A percentile compares a stretch with the other conserved stretches of the same genome.
phyloP scores from a whole-genome alignment of 495 filamentous ascomycete species.

The Xylaria castorea region DNA sequence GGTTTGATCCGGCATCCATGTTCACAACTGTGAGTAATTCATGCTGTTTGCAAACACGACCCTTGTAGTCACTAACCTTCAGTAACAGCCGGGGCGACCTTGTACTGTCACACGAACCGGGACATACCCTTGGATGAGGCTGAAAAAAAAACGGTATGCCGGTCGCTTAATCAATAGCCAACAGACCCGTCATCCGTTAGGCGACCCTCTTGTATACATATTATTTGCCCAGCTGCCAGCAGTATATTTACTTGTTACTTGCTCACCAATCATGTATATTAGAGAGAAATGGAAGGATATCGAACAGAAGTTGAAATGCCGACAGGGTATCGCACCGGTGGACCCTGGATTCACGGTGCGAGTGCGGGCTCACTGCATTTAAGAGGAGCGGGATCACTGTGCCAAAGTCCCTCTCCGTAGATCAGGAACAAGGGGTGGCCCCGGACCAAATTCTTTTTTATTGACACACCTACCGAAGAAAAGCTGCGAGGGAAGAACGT shows the following conservation, averaged over 20 bases:
- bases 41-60: not conserved
- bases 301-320: not conserved
- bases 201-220: not conserved
- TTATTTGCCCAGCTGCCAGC: not conserved
- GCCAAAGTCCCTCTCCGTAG: conserved; percentile 7
- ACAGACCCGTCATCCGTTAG: not conserved
- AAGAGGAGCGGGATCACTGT: not conserved
- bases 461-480: conserved; percentile 16
- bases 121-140: conserved; percentile 21
- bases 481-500: not conserved
- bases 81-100: not conserved
- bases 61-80: conserved; percentile 1
- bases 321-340: conserved; percentile 12
- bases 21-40: conserved; percentile 15
- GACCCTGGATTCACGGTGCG: conserved; percentile 8
- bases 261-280: not conserved
- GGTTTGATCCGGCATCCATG: conserved; percentile 7
- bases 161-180: conserved; percentile 18
- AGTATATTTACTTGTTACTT: not conserved
- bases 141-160: conserved; percentile 6
- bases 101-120: not conserved
- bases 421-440: conserved; percentile 13
- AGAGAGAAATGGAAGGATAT: not conserved
- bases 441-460: not conserved
- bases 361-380: conserved; percentile 1